Evolutionary conservation across 345 rosid species (phyloP), one percentile per base, ranked within the genome.

Genomic region (Arabidopsis thaliana): DNA sequence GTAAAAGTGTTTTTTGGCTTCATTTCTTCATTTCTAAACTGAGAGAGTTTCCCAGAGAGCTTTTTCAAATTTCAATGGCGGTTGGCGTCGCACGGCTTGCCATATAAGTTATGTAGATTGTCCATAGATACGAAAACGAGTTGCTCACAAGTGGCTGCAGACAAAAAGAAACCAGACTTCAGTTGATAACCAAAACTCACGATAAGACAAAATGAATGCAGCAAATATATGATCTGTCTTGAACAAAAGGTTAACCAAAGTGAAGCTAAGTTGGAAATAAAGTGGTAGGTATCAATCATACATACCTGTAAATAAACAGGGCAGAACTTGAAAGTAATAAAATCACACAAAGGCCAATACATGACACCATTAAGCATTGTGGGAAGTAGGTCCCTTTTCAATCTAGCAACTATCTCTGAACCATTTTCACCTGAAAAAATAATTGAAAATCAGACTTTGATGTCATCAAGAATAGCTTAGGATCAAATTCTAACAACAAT

Each of bases 341-440:
- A 95, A 83, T 95, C 99, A 69, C 99, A 92, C 16, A 86, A 0
- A 13, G 98, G 97, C 99, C 99, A 92, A 83, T 95, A 95, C 91
- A 92, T 84, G 44, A 83, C 75, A 32, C 96, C 98, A 20, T 75
- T 87, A 7, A 87, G 22, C 87, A 92, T 38, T 23, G 99, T 89
- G 7, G 98, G 97, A 37, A 92, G 67, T 71, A 90, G 42, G 82
- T 92, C 98, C 40, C 98, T 84, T 78, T 86, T 89, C 73, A 95
- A 81, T 59, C 97, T 86, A 56, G 94, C 89, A 74, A 86, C 59
- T 69, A 92, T 83, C 82, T 95, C 94, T 7, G 71, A 25, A 50
- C 80, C 41, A 5, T 72, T 90, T 82, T 95, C 98, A 80, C 99
- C 99, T 95, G 82, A 51, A 22, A 69, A 44, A 58, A 7, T 44